phyloP scores from a whole-genome alignment of 306 rosid genomes.

The Prunus mume region DNA sequence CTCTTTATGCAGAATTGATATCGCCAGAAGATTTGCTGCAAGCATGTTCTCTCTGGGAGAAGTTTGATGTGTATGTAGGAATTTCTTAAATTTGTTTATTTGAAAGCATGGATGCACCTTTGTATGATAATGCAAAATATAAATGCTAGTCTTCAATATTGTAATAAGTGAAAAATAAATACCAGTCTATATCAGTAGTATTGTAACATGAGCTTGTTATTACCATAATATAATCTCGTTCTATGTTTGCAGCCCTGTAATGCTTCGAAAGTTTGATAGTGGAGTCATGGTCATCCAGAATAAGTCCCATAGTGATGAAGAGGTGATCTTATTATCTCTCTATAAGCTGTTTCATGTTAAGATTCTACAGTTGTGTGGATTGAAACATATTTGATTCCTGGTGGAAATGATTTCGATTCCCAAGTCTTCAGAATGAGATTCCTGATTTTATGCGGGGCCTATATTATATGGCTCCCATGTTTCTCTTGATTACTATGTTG shows the following conservation, averaged over 20 bases:
- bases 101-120: neutral
- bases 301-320: conserved; percentile 88
- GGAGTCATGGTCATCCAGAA: conserved; percentile 97
- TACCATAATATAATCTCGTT: neutral
- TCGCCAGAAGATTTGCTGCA: conserved; percentile 94
- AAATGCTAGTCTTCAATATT: neutral
- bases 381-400: neutral
- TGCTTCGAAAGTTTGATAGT: conserved; percentile 93
- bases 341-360: neutral
- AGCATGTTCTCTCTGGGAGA: conserved; percentile 97
- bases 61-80: conserved; percentile 85
- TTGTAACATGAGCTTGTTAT: neutral
- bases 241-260: conserved; percentile 53
- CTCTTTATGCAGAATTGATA: conserved; percentile 70
- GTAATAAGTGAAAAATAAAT: neutral
- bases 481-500: neutral
- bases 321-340: conserved; percentile 42
- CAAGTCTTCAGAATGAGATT: neutral
- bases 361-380: neutral
- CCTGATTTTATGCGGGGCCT: neutral
- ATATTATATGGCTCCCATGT: neutral
- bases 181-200: neutral
- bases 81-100: conserved; percentile 25
- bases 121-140: neutral
- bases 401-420: neutral